Base-by-base conservation (phyloP, 352 stramenopile genomes). In the Pythium brassicae region DNA sequence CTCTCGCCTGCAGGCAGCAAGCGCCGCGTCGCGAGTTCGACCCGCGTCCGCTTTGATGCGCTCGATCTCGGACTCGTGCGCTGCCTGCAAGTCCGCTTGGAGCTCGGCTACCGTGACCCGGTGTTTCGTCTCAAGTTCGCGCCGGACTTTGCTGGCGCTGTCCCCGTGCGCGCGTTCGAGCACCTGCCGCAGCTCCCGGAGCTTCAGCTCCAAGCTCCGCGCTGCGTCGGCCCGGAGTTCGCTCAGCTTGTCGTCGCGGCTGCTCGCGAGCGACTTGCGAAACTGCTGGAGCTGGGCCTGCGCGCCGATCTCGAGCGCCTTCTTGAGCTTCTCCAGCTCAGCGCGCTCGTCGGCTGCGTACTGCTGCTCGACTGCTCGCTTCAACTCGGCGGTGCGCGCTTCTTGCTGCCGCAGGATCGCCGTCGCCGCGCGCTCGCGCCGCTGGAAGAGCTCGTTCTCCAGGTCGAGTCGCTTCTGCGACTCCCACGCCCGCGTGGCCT, bases 251-350 rank as follows among this genome's bases (percentile, higher is more conserved):
- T 72, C 62, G 14, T 85, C 73, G 9, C 85, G 65, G 12, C 74
- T 55, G 4, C 57, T 59, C 29, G 83, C 68, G 40, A 87, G 44
- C 42, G 66, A 51, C 23, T 68, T 72, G 8, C 70, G 69, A 14
- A 89, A 61, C 37, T 86, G 76, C 55, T 89, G 76, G 14, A 86
- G 20, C 23, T 89, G 78, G 3, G 76, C 74, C 55, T 89, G 78
- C 4, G 76, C 70, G 15, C 79, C 79, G 55, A 86, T 80, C 12
- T 65, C 59, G 27, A 89, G 62, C 4, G 71, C 77, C 44, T 80
- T 84, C 19, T 74, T 65, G 23, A 89, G 58, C 53, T 89, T 87
- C 20, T 82, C 58, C 39, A 89, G 47, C 54, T 86, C 76, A 5
- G 45, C 37, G 50, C 66, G 51, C 53, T 87, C 65, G 35, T 82